These are phyloP conservation scores for Physaria fendleri DNA, from an alignment of 345 rosid genomes.

Conservation along the genomic window DNA sequence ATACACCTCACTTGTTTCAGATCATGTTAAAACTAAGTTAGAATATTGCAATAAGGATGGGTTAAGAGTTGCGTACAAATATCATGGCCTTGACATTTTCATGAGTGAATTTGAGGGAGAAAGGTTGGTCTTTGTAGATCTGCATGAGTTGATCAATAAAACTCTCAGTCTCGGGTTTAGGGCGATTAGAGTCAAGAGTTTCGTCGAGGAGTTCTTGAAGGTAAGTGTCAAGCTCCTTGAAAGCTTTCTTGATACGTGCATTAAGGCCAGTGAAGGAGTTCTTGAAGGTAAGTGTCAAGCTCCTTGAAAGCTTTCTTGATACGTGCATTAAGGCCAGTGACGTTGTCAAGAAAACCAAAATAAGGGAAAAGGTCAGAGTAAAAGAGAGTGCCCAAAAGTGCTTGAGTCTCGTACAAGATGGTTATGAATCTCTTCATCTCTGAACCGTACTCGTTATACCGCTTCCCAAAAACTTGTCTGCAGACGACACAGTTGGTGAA, in stretches of 20 bases:
- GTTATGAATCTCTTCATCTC: slow-evolving; percentile 32
- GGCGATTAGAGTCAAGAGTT: slow-evolving; percentile 32
- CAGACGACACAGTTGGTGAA: slow-evolving; percentile 29
- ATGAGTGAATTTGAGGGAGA: slow-evolving; percentile 23
- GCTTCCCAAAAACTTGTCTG: slow-evolving; percentile 34
- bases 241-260: slow-evolving; percentile 25
- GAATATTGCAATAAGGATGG: neutral
- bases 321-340: slow-evolving; percentile 28
- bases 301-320: slow-evolving; percentile 28
- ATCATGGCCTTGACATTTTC: slow-evolving; percentile 36
- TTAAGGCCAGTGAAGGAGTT: slow-evolving; percentile 32
- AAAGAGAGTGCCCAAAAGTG: slow-evolving; percentile 28
- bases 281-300: slow-evolving; percentile 33
- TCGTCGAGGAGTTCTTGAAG: slow-evolving; percentile 36
- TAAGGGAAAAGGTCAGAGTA: slow-evolving; percentile 37
- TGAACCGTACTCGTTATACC: slow-evolving; percentile 33
- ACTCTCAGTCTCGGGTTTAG: slow-evolving; percentile 31
- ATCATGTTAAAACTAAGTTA: neutral
- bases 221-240: slow-evolving; percentile 30
- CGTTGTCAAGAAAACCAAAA: slow-evolving; percentile 31
- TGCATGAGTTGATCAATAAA: slow-evolving; percentile 29
- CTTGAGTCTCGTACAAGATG: slow-evolving; percentile 31
- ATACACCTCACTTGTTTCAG: no score
- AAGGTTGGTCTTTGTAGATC: slow-evolving; percentile 27
- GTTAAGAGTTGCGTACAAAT: slow-evolving; percentile 14